Percentiles rank a stretch among this genome's conserved stretches.
phyloP scores from a whole-genome alignment of 108 stramenopile genomes.

The Skeletonema potamos region DNA sequence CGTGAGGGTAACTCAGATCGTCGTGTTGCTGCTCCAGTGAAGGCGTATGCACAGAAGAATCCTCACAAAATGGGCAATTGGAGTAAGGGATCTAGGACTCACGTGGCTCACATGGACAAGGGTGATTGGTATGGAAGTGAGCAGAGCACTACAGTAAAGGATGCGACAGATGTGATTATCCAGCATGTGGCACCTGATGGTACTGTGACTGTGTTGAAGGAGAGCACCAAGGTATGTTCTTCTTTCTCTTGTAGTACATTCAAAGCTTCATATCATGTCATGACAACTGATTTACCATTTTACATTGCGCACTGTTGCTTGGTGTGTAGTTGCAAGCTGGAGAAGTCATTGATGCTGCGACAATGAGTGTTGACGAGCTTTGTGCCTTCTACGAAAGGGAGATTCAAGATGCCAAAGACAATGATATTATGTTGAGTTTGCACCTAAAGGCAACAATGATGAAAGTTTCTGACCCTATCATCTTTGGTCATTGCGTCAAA shows the following conservation, averaged over 20 bases:
- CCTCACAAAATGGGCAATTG: constrained; percentile 94
- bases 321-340: constrained; percentile 55
- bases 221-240: constrained; percentile 34
- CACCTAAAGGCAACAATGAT: constrained; percentile 97
- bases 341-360: constrained; percentile 88
- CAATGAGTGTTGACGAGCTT: constrained; percentile 67
- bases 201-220: constrained; percentile 69
- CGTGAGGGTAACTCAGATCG: constrained; percentile 94
- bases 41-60: constrained; percentile 93
- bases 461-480: constrained; percentile 93
- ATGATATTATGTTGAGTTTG: constrained; percentile 73
- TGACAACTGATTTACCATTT: not conserved
- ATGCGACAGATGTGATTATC: constrained; percentile 66
- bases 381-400: constrained; percentile 74
- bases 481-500: constrained; percentile 91
- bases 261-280: not conserved
- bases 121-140: constrained; percentile 91
- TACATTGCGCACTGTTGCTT: not conserved
- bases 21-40: constrained; percentile 90
- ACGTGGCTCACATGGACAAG: constrained; percentile 89
- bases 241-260: not conserved
- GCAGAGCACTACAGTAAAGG: constrained; percentile 64
- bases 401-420: constrained; percentile 86
- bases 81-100: constrained; percentile 75
- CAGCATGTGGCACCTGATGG: constrained; percentile 69